Base-by-base conservation (phyloP, 1,139 yeast genomes). In the Diutina ranongensis region DNA sequence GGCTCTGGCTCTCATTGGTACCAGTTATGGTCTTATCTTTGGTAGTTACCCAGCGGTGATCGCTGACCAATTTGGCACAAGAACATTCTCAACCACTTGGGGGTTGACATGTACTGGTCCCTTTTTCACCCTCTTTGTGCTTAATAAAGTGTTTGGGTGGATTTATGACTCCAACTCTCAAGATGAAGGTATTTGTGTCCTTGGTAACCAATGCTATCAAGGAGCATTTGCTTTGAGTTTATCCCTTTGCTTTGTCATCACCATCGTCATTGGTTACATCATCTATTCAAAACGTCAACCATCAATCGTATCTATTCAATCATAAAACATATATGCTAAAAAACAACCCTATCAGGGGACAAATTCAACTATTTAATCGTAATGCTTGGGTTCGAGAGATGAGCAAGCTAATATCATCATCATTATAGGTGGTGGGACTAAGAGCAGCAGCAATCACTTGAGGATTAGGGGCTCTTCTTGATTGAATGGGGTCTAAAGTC, bases 1-100 rank as follows among this genome's bases (percentile, higher is more conserved):
- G 20, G 42, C 31, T 7, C 81, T 92, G 0, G 62, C 74, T 31
- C 58, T 78, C 4, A 74, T 80, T 46, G 95, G 95, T 0, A 66
- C 73, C 44, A 80, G 87, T n/a, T 87, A 85, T 62, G 96, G 96
- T 1, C 71, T 83, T 45, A 68, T 82, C 46, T 86, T 83, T 59
- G 92, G 95, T 1, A 73, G 87, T 5, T 83, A 78, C 58, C 95
- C 95, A 0, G 83, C 92, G 1, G 76, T 85, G 21, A 68, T 84
- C 27, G 80, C 92, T 1, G 95, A 87, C 53, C 66, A 78, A 13
- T 86, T 85, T 63, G 89, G 89, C 22, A 74, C 86, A 56, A 68
- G 67, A 16, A 73, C 79, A 35, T 85, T 84, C 58, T 80, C 88
- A 46, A 82, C 87, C 36, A 74, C 85, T 38, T 87, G 95, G 95